Evolutionary conservation across 208 protist genomes (phyloP).

Genomic region (Porcisia deanei): DNA sequence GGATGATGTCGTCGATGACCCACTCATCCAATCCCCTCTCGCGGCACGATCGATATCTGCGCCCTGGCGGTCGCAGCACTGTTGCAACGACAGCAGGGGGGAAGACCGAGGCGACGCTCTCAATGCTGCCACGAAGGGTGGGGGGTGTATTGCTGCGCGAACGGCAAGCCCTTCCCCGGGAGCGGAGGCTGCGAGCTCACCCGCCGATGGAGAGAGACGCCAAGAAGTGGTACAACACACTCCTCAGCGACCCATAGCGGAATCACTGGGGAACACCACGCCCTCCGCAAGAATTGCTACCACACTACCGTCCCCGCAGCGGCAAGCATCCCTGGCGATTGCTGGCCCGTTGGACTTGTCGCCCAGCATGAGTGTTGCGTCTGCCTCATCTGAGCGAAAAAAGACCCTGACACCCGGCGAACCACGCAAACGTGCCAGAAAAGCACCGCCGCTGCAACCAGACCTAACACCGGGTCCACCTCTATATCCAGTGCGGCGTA

Average conservation of each 20-base stretch:
- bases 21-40: background rate
- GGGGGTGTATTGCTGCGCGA: background rate
- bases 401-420: background rate
- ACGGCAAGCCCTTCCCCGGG: background rate
- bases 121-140: constrained; percentile 2
- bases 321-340: background rate
- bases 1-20: background rate
- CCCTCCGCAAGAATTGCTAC: background rate
- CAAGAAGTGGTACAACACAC: background rate
- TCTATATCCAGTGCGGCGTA: constrained; percentile 8
- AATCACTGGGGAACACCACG: background rate
- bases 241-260: background rate
- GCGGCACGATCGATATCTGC: background rate
- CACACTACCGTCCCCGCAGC: background rate
- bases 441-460: constrained; percentile 3
- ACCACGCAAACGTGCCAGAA: constrained; percentile 5
- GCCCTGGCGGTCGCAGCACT: background rate
- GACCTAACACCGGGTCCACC: background rate
- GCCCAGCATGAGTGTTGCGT: background rate
- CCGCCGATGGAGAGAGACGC: background rate
- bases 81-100: background rate
- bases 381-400: background rate
- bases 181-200: background rate
- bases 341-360: background rate
- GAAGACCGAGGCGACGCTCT: background rate